Conservation (phyloP, 2,329 filamentous ascomycete species). For the Talaromyces sp. region DNA sequence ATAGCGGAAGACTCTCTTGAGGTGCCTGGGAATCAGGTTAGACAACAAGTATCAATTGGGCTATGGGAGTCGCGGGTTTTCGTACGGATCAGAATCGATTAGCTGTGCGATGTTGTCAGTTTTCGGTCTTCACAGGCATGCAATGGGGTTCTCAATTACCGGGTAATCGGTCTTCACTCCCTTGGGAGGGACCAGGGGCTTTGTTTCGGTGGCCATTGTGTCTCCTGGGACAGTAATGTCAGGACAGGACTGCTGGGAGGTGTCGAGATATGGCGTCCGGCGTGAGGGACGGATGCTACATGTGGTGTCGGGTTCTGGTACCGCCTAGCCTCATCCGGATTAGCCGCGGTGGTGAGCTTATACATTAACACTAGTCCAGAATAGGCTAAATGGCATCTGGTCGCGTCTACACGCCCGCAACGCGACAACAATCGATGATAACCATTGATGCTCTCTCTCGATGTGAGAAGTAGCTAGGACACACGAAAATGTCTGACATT, state of each 20-base stretch:
- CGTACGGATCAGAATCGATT: conserved; percentile 98
- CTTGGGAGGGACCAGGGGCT: conserved; percentile 66
- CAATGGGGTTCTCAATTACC: conserved; percentile 50
- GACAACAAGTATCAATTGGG: conserved; percentile 4
- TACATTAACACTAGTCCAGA: background rate
- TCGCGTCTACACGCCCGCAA: conserved; percentile 12
- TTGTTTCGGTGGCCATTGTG: conserved; percentile 34
- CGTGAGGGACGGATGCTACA: background rate
- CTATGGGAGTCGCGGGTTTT: conserved; percentile 1
- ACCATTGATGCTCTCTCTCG: background rate
- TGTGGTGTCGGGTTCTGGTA: background rate
- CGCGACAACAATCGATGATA: conserved; percentile 8
- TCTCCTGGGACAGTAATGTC: conserved; percentile 2
- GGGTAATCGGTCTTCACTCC: conserved; percentile 77
- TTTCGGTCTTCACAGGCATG: background rate
- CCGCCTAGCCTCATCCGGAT: background rate
- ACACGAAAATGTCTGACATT: conserved; percentile 37
- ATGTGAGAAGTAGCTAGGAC: background rate
- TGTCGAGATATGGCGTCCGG: background rate
- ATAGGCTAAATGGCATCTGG: conserved; percentile 9
- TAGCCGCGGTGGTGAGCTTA: background rate
- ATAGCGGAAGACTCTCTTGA: conserved; percentile 84
- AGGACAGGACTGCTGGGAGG: background rate
- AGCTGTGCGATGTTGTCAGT: conserved; percentile 55
- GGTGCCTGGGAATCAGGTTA: conserved; percentile 60